Conservation (phyloP, 371 early-diverging fungal genomes). For the Saksenaea oblongispora region DNA sequence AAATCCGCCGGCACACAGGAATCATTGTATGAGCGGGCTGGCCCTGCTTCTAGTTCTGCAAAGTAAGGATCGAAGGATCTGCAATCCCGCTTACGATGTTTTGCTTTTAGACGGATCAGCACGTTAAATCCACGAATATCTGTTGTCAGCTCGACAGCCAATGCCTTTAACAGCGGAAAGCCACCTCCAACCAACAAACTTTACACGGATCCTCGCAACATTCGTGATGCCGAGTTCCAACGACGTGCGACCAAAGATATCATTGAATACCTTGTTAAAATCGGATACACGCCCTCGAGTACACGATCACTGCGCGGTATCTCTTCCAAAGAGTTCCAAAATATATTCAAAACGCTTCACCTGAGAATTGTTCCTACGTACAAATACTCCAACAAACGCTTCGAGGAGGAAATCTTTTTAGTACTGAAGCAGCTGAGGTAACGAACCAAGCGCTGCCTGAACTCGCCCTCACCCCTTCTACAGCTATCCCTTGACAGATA, state of each 20-base stretch:
- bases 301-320: conserved; percentile 70
- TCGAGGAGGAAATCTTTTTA: conserved; percentile 86
- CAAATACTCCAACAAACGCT: conserved; percentile 64
- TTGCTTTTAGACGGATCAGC: conserved; percentile 14
- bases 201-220: conserved; percentile 60
- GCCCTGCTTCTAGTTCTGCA: background rate
- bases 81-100: background rate
- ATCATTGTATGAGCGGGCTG: background rate
- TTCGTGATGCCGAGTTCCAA: conserved; percentile 73
- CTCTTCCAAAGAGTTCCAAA: conserved; percentile 85
- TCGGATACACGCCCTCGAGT: conserved; percentile 70
- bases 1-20: background rate
- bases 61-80: background rate
- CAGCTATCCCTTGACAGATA: conserved; percentile 92
- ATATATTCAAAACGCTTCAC: conserved; percentile 90
- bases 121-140: conserved; percentile 14
- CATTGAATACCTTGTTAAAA: conserved; percentile 69
- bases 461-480: background rate
- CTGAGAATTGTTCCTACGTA: conserved; percentile 75
- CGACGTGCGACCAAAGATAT: conserved; percentile 62
- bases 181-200: conserved; percentile 4
- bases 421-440: conserved; percentile 76
- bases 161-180: conserved; percentile 1
- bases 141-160: conserved; percentile 4
- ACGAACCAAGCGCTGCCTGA: background rate